A percentile compares a stretch with the other conserved stretches of the same genome.
phyloP scores from a whole-genome alignment of 2,329 filamentous ascomycete genomes.

The Alternaria arbusti region DNA sequence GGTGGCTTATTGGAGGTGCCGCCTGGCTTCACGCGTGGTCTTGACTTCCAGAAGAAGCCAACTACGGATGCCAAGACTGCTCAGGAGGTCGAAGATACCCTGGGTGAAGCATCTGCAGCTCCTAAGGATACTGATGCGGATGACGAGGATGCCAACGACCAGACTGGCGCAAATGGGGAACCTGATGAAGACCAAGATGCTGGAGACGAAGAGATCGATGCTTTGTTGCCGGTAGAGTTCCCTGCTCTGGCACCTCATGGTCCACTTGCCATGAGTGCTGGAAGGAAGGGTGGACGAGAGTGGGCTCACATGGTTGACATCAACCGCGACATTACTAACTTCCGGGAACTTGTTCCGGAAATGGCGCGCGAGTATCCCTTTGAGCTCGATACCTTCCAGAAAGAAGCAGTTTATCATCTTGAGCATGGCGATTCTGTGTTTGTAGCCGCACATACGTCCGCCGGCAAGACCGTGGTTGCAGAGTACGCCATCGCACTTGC shows the following conservation, averaged over 20 bases:
- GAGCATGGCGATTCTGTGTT: slow-evolving; percentile 98
- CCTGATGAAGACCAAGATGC: slow-evolving; percentile 54
- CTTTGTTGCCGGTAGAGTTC: slow-evolving; percentile 88
- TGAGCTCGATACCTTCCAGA: slow-evolving; percentile 96
- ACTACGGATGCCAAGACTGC: slow-evolving; percentile 66
- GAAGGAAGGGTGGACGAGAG: slow-evolving; percentile 78
- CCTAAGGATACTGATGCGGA: slow-evolving; percentile 29
- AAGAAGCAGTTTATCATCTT: slow-evolving; percentile 96
- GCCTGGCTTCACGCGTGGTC: slow-evolving; percentile 80
- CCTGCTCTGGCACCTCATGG: slow-evolving; percentile 86
- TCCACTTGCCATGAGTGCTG: slow-evolving; percentile 72
- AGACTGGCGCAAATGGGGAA: slow-evolving; percentile 33
- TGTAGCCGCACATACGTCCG: slow-evolving; percentile 95
- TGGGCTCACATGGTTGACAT: slow-evolving; percentile 99
- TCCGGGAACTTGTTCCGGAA: slow-evolving; percentile 88
- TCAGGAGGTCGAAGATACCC: slow-evolving; percentile 71
- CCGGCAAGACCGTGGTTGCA: slow-evolving; percentile 96
- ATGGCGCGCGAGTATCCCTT: slow-evolving; percentile 98
- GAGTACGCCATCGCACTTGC: slow-evolving; percentile 97
- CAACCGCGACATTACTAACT: slow-evolving; percentile 91
- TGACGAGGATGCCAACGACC: slow-evolving; percentile 33
- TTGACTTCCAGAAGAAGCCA: slow-evolving; percentile 71
- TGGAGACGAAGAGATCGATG: slow-evolving; percentile 73
- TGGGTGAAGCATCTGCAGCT: slow-evolving; percentile 58
- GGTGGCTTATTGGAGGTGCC: slow-evolving; percentile 81